Base-by-base conservation (phyloP, 1,139 yeast species). In the Torulaspora pretoriensis region DNA sequence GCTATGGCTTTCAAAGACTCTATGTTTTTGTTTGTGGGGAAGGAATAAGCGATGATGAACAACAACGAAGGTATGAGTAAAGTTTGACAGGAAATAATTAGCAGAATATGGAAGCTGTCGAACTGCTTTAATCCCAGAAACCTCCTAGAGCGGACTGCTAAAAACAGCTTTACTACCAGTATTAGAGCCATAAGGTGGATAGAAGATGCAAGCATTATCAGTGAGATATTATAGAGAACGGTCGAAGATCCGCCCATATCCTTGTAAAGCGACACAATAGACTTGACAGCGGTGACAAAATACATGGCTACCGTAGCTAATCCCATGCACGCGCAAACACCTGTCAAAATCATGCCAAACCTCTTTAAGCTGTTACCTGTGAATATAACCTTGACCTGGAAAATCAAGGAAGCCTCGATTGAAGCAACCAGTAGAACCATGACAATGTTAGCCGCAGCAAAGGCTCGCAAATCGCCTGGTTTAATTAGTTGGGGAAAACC, bases 81-180 rank as follows among this genome's bases (percentile, higher is more conserved):
- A 0, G 96, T 81, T 63, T 92, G 97, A n/a, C 79, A 69, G 1
- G 85, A 70, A 89, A 86, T 84, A 46, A 89, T 83, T 48, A 87
- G 68, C 36, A 92, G 67, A 28, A 89, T 79, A 63, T 88, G 96
- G 61, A 86, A 77, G 28, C 85, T 79, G 51, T 83, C 90, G 59
- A 90, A 88, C 60, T 87, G 95, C 55, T 74, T 79, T 47, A 88
- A 68, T 0, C 98, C 98, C 45, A 89, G 67, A 51, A 70, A 76
- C 47, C 89, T 73, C 62, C 97, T 77, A 2, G 85, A 75, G 50
- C 80, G 73, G 26, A 87, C 76, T 1, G 96, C 95, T 44, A 76
- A 51, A 10, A 73, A 61, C 43, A 92, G 71, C 62, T 90, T 92
- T 10, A 70, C 59, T 3, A 80, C 63, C 35, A 90, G 70, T 26